These are phyloP conservation scores for Nitzschia putrida DNA, from an alignment of 108 stramenopile species.

Conservation along the genomic window DNA sequence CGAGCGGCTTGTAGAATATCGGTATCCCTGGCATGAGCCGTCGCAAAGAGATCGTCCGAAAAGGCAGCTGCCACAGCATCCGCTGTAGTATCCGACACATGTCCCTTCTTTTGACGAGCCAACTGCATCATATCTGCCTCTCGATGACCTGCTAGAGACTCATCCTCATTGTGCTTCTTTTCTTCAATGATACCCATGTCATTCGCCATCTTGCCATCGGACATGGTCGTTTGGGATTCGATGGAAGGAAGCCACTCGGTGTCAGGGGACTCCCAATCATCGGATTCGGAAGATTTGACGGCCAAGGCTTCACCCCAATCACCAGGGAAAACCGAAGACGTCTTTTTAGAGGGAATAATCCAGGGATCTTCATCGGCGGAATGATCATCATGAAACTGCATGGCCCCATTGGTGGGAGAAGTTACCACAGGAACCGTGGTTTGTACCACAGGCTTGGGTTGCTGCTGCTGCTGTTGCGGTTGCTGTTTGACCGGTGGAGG, in stretches of 20 bases:
- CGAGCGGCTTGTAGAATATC: constrained; percentile 12
- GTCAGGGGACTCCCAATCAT: constrained; percentile 32
- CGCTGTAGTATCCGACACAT: neutral
- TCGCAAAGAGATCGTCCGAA: constrained; percentile 8
- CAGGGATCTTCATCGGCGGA: constrained; percentile 29
- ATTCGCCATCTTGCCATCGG: neutral
- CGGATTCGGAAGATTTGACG: constrained; percentile 28
- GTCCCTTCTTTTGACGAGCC: neutral
- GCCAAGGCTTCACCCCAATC: constrained; percentile 35
- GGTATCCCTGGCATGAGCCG: constrained; percentile 10
- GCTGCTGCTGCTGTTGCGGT: too few relatives aligned
- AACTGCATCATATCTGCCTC: neutral
- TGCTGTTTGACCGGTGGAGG: too few relatives aligned
- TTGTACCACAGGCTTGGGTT: too few relatives aligned
- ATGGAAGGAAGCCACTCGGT: constrained; percentile 28
- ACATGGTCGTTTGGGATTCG: constrained; percentile 2
- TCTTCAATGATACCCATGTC: constrained; percentile 14
- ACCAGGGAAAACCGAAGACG: constrained; percentile 10
- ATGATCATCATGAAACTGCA: constrained; percentile 6
- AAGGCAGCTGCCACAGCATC: neutral
- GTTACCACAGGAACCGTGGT: too few relatives aligned
- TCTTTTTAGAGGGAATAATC: constrained; percentile 34
- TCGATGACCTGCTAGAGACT: neutral
- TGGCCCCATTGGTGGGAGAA: too few relatives aligned
- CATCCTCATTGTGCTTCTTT: constrained; percentile 19